These are phyloP conservation scores for Leishmania amazonensis DNA, from an alignment of 208 protist species.

Conservation along the genomic window DNA sequence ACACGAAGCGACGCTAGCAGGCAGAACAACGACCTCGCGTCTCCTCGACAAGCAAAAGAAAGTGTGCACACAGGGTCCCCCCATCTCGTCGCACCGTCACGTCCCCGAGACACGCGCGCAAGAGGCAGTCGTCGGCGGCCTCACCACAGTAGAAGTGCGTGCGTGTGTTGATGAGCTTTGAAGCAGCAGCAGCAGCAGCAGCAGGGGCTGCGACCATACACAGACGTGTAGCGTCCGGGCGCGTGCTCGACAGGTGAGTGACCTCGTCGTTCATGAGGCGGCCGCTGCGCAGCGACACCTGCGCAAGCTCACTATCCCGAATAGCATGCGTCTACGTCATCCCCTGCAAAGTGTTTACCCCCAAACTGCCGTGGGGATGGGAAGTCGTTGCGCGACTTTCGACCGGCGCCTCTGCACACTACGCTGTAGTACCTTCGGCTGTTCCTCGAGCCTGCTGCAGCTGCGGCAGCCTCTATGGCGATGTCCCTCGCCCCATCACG, in stretches of 20 bases:
- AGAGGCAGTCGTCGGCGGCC: background rate
- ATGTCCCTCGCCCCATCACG: background rate
- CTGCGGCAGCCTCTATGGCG: background rate
- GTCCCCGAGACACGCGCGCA: too few relatives aligned
- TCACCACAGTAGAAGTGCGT: background rate
- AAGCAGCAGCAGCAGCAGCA: background rate
- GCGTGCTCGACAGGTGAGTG: background rate
- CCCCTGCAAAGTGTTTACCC: background rate
- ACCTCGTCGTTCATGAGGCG: background rate
- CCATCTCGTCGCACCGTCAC: background rate
- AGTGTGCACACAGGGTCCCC: background rate
- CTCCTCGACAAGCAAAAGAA: background rate
- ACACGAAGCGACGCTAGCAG: background rate
- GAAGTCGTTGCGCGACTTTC: background rate
- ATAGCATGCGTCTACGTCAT: background rate
- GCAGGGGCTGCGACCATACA: background rate
- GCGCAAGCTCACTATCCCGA: conserved; percentile 1
- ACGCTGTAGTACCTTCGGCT: background rate
- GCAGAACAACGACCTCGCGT: background rate
- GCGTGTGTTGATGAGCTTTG: background rate
- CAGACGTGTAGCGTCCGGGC: background rate
- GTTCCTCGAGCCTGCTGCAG: background rate
- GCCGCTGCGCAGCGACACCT: background rate
- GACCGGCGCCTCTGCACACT: background rate
- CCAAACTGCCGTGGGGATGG: background rate